Percentiles rank a stretch among this genome's conserved stretches.
phyloP scores from a whole-genome alignment of 1,284 basidiomycete genomes.

The Agaricales sp. region DNA sequence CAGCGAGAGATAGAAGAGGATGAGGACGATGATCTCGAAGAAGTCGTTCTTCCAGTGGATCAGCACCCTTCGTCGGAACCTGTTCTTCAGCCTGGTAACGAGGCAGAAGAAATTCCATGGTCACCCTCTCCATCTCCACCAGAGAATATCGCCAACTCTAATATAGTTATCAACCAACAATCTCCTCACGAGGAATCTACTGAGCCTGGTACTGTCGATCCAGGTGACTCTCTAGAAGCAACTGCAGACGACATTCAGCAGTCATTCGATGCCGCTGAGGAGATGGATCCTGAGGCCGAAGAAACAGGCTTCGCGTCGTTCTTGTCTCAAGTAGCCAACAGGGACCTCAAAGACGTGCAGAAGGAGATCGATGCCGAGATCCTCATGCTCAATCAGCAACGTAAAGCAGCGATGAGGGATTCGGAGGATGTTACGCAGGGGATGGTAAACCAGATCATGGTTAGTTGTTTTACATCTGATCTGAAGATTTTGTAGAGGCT shows the following conservation, averaged over 20 bases:
- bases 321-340: slow-evolving; percentile 81
- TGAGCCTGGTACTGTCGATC: too few species aligned
- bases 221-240: slow-evolving; percentile 10
- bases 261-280: slow-evolving; percentile 62
- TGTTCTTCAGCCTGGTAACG: too few species aligned
- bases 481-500: not conserved
- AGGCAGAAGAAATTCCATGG: too few species aligned
- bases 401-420: slow-evolving; percentile 84
- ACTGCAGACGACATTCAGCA: slow-evolving; percentile 13
- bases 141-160: too few species aligned
- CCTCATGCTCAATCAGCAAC: slow-evolving; percentile 67
- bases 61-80: too few species aligned
- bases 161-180: too few species aligned
- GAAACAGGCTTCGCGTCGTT: slow-evolving; percentile 90
- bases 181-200: too few species aligned
- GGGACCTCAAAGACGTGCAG: slow-evolving; percentile 71
- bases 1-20: slow-evolving; percentile 9
- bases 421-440: slow-evolving; percentile 93
- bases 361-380: slow-evolving; percentile 93
- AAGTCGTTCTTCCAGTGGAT: too few species aligned
- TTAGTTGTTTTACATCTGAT: slow-evolving; percentile 19
- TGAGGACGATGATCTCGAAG: slow-evolving; percentile 24
- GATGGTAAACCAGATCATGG: slow-evolving; percentile 96
- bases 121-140: too few species aligned
- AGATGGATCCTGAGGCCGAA: slow-evolving; percentile 76